Conservation (phyloP, 257 asterid species). For the Solanum clarkiae region DNA sequence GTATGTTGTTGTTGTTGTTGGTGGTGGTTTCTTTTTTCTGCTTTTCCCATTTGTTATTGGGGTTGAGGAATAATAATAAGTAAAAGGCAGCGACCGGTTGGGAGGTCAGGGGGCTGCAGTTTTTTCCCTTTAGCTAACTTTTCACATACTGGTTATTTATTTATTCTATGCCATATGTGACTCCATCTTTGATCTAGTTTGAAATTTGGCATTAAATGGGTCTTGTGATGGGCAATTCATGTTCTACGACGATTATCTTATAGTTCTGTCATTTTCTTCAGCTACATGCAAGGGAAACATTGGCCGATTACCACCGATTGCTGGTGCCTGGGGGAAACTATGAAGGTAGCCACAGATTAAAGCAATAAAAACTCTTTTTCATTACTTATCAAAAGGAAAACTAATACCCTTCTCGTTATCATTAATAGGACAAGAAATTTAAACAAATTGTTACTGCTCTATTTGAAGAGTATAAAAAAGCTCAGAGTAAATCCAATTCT, state of each 20-base stretch:
- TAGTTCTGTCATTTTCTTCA: constrained; percentile 11
- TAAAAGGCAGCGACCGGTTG: neutral
- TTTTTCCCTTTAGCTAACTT: neutral
- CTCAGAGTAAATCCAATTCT: neutral
- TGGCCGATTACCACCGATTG: constrained; percentile 69
- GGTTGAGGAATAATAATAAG: neutral
- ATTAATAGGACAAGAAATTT: neutral
- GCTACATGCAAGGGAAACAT: constrained; percentile 40
- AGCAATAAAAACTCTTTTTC: neutral
- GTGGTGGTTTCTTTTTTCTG: neutral
- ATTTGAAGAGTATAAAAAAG: neutral
- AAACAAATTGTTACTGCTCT: neutral
- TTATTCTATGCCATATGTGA: neutral
- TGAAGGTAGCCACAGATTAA: constrained; percentile 34
- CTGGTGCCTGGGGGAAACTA: constrained; percentile 57
- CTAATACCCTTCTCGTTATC: neutral
- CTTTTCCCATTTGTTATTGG: neutral
- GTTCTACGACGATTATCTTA: neutral
- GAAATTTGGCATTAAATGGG: neutral
- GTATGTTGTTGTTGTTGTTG: too few species aligned
- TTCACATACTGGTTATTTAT: neutral
- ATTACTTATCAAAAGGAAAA: neutral
- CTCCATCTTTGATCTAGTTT: neutral
- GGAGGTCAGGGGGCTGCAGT: neutral
- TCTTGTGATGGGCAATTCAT: neutral